Percentiles rank a stretch among this genome's conserved stretches.
phyloP scores from a whole-genome alignment of 1,284 basidiomycete species.

The Stereum hirsutum region DNA sequence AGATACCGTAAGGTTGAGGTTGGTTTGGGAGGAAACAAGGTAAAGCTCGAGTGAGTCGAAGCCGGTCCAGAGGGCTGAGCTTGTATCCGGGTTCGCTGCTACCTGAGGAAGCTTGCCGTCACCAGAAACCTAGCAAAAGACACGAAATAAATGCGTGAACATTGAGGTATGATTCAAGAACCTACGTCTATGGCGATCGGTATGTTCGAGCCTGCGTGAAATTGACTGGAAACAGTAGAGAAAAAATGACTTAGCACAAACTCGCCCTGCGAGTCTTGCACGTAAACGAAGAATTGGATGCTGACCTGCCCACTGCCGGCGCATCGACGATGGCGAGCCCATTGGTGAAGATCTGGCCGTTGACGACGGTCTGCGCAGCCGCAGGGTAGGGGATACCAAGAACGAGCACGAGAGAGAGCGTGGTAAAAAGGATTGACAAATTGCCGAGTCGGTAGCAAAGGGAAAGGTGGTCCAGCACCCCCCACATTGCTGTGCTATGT shows the following conservation, averaged over 20 bases:
- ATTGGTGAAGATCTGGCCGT: slow-evolving; percentile 35
- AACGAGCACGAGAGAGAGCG: slow-evolving; percentile 4
- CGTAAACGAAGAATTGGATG: neutral
- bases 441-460: neutral
- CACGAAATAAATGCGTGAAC: neutral
- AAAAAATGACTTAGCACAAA: neutral
- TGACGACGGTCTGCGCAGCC: slow-evolving; percentile 19
- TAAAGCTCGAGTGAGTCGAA: slow-evolving; percentile 38
- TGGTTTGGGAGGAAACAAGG: slow-evolving; percentile 32
- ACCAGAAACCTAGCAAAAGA: slow-evolving; percentile 29
- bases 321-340: slow-evolving; percentile 41
- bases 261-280: no score
- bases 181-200: slow-evolving; percentile 36
- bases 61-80: slow-evolving; percentile 25
- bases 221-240: slow-evolving; percentile 12
- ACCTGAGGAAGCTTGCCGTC: slow-evolving; percentile 29
- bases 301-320: slow-evolving; percentile 33
- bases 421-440: slow-evolving; percentile 11
- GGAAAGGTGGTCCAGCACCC: slow-evolving; percentile 12
- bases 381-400: slow-evolving; percentile 7
- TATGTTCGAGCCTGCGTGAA: slow-evolving; percentile 25
- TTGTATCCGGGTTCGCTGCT: slow-evolving; percentile 24
- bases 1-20: slow-evolving; percentile 37
- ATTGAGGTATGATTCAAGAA: slow-evolving; percentile 1
- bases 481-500: neutral